A percentile compares a stretch with the other conserved stretches of the same genome.
Conservation (phyloP, 75 land plant genomes). For the Ceratopteris richardii region DNA sequence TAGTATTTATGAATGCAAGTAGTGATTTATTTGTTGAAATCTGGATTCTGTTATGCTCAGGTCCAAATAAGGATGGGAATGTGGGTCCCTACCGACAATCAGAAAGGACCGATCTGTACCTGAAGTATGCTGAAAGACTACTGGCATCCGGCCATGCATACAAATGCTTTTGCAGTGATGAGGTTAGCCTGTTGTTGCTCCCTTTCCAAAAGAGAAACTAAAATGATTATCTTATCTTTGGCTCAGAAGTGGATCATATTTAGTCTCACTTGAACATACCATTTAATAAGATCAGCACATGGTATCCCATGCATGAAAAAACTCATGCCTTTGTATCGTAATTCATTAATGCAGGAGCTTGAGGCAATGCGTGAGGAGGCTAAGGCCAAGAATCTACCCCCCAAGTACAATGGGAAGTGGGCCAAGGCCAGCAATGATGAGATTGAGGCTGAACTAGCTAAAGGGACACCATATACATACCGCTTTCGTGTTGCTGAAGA, state of each 20-base stretch:
- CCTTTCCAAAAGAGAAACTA: neutral
- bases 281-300: too few relatives aligned
- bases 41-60: constrained; percentile 26
- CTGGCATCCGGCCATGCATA: constrained; percentile 74
- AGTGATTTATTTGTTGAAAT: too few relatives aligned
- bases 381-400: constrained; percentile 69
- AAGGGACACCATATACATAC: constrained; percentile 81
- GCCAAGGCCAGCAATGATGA: constrained; percentile 71
- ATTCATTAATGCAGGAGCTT: too few relatives aligned
- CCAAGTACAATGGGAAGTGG: constrained; percentile 93
- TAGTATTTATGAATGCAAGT: too few relatives aligned
- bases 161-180: constrained; percentile 82
- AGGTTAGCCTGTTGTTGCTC: constrained; percentile 32
- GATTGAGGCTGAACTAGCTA: constrained; percentile 68
- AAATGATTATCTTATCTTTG: too few relatives aligned
- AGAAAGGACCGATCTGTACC: constrained; percentile 70
- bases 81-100: constrained; percentile 93
- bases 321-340: too few relatives aligned
- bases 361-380: constrained; percentile 90
- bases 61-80: constrained; percentile 77
- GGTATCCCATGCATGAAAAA: too few relatives aligned
- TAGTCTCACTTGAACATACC: too few relatives aligned
- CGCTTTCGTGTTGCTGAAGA: constrained; percentile 92
- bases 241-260: too few relatives aligned
- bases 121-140: constrained; percentile 68